These are phyloP conservation scores for Xylaria sp. DNA, from an alignment of 2,329 filamentous ascomycete species.

Conservation along the genomic window DNA sequence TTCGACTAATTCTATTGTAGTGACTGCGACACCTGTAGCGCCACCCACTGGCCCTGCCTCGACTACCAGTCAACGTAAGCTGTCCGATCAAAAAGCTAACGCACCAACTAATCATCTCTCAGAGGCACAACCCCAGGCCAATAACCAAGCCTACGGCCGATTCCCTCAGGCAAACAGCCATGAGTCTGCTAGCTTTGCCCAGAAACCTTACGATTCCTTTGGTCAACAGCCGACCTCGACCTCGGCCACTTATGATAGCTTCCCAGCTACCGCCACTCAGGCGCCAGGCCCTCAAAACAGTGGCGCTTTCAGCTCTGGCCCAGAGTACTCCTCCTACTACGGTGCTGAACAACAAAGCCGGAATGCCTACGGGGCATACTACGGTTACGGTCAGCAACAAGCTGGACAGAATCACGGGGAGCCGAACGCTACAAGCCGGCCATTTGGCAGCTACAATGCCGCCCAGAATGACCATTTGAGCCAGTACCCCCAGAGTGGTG, in stretches of 20 bases:
- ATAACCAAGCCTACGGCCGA: constrained; percentile 62
- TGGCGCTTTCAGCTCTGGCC: constrained; percentile 66
- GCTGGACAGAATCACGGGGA: constrained; percentile 67
- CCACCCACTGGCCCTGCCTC: constrained; percentile 28
- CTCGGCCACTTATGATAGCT: constrained; percentile 51
- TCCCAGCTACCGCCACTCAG: constrained; percentile 52
- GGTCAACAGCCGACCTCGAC: constrained; percentile 57
- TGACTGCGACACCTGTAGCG: constrained; percentile 29
- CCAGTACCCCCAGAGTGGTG: constrained; percentile 72
- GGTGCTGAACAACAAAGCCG: constrained; percentile 71
- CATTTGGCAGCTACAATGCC: constrained; percentile 69
- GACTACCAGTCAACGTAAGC: constrained; percentile 27
- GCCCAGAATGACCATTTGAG: constrained; percentile 58
- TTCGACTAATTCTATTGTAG: constrained; percentile 25
- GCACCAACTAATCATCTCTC: constrained; percentile 32
- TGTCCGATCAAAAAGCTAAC: constrained; percentile 28
- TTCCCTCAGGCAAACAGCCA: constrained; percentile 59
- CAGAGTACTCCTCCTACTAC: constrained; percentile 84
- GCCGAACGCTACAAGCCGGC: constrained; percentile 65
- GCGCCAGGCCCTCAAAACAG: constrained; percentile 54
- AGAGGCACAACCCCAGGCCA: constrained; percentile 51
- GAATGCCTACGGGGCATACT: constrained; percentile 74
- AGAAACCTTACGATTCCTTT: constrained; percentile 87
- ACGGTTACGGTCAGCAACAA: constrained; percentile 49
- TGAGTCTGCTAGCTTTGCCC: constrained; percentile 55